Evolutionary conservation across 148 eudicot genomes (phyloP).

Genomic region (Cornus florida): DNA sequence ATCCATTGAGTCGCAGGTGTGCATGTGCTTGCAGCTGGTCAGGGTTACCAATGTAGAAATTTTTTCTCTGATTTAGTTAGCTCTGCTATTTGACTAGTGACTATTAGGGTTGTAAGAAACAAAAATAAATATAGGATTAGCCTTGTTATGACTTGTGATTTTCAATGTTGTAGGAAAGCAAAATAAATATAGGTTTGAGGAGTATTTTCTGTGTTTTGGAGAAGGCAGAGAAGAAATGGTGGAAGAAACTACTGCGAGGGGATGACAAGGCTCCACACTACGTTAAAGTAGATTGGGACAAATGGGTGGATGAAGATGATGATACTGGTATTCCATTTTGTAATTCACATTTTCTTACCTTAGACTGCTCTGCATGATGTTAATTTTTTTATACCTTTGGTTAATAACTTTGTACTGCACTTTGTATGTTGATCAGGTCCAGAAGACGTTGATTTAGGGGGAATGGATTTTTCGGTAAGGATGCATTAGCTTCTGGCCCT

Average conservation of each 20-base stretch:
- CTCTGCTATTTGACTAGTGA: background rate
- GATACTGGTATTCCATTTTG: slow-evolving; percentile 19
- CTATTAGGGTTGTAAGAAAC: too few relatives aligned
- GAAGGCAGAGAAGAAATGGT: slow-evolving; percentile 87
- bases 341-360: too few relatives aligned
- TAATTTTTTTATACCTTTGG: too few relatives aligned
- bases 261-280: slow-evolving; percentile 83
- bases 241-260: slow-evolving; percentile 71
- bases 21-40: background rate
- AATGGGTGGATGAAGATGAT: slow-evolving; percentile 98
- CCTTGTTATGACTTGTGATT: background rate
- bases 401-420: too few relatives aligned
- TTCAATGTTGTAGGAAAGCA: slow-evolving; percentile 65
- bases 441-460: too few relatives aligned
- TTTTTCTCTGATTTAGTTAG: background rate
- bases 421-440: too few relatives aligned
- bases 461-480: too few relatives aligned
- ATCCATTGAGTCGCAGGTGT: background rate
- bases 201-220: slow-evolving; percentile 77
- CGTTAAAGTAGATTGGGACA: slow-evolving; percentile 98
- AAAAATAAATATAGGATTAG: too few relatives aligned
- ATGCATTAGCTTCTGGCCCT: too few relatives aligned
- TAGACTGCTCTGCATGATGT: too few relatives aligned
- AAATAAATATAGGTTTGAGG: slow-evolving; percentile 67
- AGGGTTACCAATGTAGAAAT: background rate